Evolutionary conservation across 768 basidiomycete genomes (phyloP).

Genomic region (Suillus subalutaceus): DNA sequence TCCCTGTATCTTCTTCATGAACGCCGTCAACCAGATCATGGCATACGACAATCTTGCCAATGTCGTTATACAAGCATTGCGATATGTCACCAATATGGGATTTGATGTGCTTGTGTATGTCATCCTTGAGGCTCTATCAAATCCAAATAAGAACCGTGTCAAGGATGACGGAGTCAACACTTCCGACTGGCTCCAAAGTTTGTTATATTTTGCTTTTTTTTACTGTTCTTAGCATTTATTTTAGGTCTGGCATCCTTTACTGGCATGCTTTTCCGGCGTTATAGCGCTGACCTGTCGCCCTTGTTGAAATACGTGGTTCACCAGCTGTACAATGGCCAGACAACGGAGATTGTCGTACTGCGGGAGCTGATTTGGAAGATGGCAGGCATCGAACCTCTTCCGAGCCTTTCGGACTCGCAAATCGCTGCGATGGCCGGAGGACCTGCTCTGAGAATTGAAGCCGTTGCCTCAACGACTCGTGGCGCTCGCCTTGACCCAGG

Average conservation of each 20-base stretch:
- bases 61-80: conserved; percentile 86
- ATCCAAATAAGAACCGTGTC: conserved; percentile 77
- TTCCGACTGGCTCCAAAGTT: conserved; percentile 91
- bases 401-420: conserved; percentile 87
- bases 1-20: conserved; percentile 87
- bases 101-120: conserved; percentile 92
- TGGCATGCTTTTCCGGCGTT: conserved; percentile 88
- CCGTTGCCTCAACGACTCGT: conserved; percentile 76
- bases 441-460: conserved; percentile 82
- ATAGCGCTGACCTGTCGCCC: conserved; percentile 80
- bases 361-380: conserved; percentile 93
- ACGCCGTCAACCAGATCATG: conserved; percentile 92
- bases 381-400: conserved; percentile 91
- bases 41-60: conserved; percentile 92
- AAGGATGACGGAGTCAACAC: conserved; percentile 93
- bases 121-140: conserved; percentile 84
- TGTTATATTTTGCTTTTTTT: conserved; percentile 35
- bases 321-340: conserved; percentile 80
- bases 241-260: conserved; percentile 91
- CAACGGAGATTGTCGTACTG: conserved; percentile 90
- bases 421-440: conserved; percentile 92
- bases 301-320: conserved; percentile 91
- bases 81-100: conserved; percentile 90
- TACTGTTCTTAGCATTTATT: conserved; percentile 22
- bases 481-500: conserved; percentile 72